These are phyloP conservation scores for Dendrocalamus sinicus DNA, from an alignment of 176 grass and related monocot genomes.

Conservation along the genomic window DNA sequence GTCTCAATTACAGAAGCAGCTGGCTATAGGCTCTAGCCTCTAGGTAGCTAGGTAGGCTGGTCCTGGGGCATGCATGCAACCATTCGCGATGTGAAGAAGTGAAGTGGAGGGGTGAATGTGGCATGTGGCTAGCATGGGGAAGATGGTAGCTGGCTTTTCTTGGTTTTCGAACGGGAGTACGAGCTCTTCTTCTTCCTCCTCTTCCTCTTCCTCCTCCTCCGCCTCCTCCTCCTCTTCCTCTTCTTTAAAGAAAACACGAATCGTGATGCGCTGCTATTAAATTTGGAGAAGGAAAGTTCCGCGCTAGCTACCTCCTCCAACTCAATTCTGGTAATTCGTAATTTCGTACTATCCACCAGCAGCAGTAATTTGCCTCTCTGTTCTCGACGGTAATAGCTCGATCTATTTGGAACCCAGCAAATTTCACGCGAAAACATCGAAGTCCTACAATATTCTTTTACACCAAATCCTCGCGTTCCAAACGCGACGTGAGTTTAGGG, in stretches of 20 bases:
- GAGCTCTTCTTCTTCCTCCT: neutral
- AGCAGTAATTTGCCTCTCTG: neutral
- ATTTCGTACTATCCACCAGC: neutral
- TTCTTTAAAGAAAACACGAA: conserved; percentile 43
- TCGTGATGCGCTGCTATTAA: conserved; percentile 29
- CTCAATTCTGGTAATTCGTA: neutral
- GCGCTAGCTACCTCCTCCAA: conserved; percentile 27
- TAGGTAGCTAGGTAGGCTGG: neutral
- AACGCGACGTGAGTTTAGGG: neutral
- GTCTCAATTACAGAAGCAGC: neutral
- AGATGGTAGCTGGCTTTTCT: conserved; percentile 16
- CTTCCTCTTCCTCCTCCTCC: neutral
- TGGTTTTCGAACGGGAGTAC: neutral
- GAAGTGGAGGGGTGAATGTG: neutral
- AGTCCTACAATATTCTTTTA: neutral
- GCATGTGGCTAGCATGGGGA: conserved; percentile 37
- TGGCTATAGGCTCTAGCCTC: neutral
- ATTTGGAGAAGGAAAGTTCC: conserved; percentile 48
- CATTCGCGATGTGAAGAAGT: conserved; percentile 14
- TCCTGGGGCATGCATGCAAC: conserved; percentile 23
- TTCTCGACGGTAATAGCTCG: too few species aligned
- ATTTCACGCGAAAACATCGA: too few species aligned
- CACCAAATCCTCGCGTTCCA: neutral
- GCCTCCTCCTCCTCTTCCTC: neutral
- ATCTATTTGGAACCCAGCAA: too few species aligned